Conservation (phyloP, 805 yeast species). For the Wickerhamomyces strasburgensis region DNA sequence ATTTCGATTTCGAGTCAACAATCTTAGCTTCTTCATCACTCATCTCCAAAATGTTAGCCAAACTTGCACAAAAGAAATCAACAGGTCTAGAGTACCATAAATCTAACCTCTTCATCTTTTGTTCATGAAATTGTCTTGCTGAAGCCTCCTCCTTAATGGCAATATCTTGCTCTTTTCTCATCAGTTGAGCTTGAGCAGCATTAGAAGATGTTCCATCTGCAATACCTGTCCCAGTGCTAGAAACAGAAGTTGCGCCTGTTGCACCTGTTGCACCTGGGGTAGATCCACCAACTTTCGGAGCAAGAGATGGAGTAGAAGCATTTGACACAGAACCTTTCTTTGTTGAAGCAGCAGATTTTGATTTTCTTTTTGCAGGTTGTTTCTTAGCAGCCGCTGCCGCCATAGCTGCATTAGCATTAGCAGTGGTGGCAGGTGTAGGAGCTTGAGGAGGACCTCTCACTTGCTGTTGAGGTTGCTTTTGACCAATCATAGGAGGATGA, state of each 20-base stretch:
- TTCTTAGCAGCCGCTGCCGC: conserved; percentile 14
- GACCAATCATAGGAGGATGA: conserved; percentile 1
- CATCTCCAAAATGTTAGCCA: conserved; percentile 24
- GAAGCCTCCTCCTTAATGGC: conserved; percentile 16
- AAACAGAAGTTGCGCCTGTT: conserved; percentile 3
- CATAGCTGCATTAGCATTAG: neutral
- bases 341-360: conserved; percentile 9
- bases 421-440: neutral
- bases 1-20: conserved; percentile 16
- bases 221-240: neutral
- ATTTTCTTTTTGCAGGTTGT: conserved; percentile 12
- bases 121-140: conserved; percentile 16
- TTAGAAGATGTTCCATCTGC: neutral
- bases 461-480: neutral
- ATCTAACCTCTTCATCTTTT: conserved; percentile 19
- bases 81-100: conserved; percentile 17
- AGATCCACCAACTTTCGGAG: conserved; percentile 6
- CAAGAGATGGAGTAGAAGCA: conserved; percentile 9
- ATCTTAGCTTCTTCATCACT: conserved; percentile 24
- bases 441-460: neutral
- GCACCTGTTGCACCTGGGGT: conserved; percentile 5
- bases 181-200: conserved; percentile 14
- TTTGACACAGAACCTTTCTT: conserved; percentile 9
- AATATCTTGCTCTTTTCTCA: conserved; percentile 24
- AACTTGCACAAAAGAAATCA: conserved; percentile 23